A percentile compares a stretch with the other conserved stretches of the same genome.
Conservation (phyloP, 2,329 filamentous ascomycete species). For the Trichoderma polysporum region DNA sequence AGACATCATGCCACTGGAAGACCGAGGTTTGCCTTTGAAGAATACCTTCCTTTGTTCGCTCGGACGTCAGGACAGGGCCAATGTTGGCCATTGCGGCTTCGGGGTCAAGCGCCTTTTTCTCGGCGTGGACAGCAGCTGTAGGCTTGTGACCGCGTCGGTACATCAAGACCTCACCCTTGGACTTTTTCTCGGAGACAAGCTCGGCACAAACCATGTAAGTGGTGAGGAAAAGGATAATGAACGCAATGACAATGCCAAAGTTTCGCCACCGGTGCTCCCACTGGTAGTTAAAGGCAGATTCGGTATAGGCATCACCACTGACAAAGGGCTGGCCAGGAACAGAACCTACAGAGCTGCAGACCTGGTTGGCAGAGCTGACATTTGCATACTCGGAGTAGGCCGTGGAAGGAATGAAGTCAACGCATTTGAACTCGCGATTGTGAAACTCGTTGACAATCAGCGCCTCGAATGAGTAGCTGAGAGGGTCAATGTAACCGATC, state of each 20-base stretch:
- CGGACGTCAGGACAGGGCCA: conserved; percentile 49
- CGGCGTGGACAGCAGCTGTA: conserved; percentile 55
- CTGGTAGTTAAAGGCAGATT: conserved; percentile 55
- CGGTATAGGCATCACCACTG: conserved; percentile 58
- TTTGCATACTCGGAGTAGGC: conserved; percentile 25
- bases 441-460: conserved; percentile 84
- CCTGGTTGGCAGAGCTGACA: conserved; percentile 42
- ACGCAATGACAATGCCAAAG: conserved; percentile 66
- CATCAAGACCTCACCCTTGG: conserved; percentile 73
- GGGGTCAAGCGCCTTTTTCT: conserved; percentile 62
- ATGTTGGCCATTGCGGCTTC: conserved; percentile 52
- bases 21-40: conserved; percentile 65
- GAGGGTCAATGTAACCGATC: conserved; percentile 78
- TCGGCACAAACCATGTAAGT: conserved; percentile 66
- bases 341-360: conserved; percentile 62
- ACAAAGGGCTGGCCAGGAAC: conserved; percentile 52
- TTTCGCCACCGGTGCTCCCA: conserved; percentile 66
- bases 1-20: conserved; percentile 84
- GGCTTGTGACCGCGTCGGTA: conserved; percentile 70
- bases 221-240: conserved; percentile 60
- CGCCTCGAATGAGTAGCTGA: conserved; percentile 77
- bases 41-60: conserved; percentile 41
- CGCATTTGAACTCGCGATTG: conserved; percentile 57
- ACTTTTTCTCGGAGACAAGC: conserved; percentile 64
- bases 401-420: conserved; percentile 44